phyloP scores from a whole-genome alignment of 768 basidiomycete species.

The Dictyophora rubrovolvata region DNA sequence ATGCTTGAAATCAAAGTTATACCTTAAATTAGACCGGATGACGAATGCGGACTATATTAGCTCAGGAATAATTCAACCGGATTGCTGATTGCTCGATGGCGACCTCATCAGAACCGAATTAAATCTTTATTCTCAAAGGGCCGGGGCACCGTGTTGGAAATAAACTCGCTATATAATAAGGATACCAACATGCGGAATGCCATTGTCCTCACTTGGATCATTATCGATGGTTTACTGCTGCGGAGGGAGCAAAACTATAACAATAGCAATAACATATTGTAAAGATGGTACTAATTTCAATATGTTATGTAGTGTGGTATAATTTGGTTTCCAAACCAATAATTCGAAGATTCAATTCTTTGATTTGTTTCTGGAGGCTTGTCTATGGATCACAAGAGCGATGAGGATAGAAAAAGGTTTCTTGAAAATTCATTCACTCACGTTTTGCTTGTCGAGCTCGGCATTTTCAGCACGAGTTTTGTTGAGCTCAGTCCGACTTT shows the following conservation, averaged over 20 bases:
- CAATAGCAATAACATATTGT: constrained; percentile 3
- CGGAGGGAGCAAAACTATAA: not conserved
- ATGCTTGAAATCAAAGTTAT: too few species aligned
- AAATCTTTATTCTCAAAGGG: not conserved
- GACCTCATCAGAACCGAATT: not conserved
- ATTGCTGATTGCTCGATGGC: not conserved
- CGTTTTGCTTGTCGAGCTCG: constrained; percentile 68
- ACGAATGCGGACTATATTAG: not conserved
- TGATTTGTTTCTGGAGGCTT: constrained; percentile 73
- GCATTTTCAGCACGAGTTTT: constrained; percentile 75
- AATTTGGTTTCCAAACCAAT: constrained; percentile 77
- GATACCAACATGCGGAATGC: not conserved
- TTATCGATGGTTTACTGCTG: not conserved
- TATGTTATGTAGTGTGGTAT: constrained; percentile 26
- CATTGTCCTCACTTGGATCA: constrained; percentile 4
- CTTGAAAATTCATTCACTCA: constrained; percentile 24
- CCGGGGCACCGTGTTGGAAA: not conserved
- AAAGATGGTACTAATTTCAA: too few species aligned
- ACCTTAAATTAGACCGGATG: not conserved
- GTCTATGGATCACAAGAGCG: constrained; percentile 37
- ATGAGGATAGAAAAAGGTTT: not conserved
- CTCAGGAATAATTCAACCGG: not conserved
- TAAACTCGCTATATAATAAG: not conserved
- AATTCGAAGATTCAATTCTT: constrained; percentile 73
- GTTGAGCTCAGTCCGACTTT: constrained; percentile 67